These are phyloP conservation scores for Dactylellina haptotyla DNA, from an alignment of 2,329 filamentous ascomycete species.

Conservation along the genomic window DNA sequence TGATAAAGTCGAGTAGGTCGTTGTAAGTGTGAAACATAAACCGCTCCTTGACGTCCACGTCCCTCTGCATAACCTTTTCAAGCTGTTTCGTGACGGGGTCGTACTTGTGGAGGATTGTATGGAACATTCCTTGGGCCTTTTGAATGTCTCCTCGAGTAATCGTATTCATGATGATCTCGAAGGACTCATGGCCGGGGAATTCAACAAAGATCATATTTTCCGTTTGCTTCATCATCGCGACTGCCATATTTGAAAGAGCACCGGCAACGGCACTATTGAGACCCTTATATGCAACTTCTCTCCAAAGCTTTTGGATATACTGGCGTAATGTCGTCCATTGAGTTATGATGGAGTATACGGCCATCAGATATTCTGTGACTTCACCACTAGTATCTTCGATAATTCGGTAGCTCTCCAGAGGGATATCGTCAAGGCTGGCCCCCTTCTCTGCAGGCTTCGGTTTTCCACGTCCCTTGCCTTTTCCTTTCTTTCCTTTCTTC, in stretches of 20 bases:
- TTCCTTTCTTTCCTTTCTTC: constrained; percentile 59
- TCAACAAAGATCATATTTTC: constrained; percentile 63
- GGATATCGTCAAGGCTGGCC: constrained; percentile 60
- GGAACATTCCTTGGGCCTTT: constrained; percentile 59
- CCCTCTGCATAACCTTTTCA: too few relatives aligned
- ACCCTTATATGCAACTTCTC: constrained; percentile 63
- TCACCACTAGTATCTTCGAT: constrained; percentile 60
- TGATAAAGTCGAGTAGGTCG: too few relatives aligned
- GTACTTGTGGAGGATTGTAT: too few relatives aligned
- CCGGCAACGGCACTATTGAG: constrained; percentile 65
- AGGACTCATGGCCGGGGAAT: constrained; percentile 64
- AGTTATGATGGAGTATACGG: constrained; percentile 61
- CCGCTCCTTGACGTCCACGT: too few relatives aligned
- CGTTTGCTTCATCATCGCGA: constrained; percentile 62
- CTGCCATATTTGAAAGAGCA: constrained; percentile 62
- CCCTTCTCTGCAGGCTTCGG: constrained; percentile 53
- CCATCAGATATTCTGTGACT: constrained; percentile 64
- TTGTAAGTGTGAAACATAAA: too few relatives aligned
- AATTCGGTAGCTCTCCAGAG: constrained; percentile 64
- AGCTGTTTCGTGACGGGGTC: too few relatives aligned
- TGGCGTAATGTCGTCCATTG: constrained; percentile 63
- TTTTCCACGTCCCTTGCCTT: constrained; percentile 58
- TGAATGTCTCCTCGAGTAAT: constrained; percentile 61
- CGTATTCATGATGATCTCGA: constrained; percentile 62
- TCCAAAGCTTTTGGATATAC: constrained; percentile 63